Evolutionary conservation across 2,329 filamentous ascomycete genomes (phyloP).

Genomic region (Diaporthe australafricana): DNA sequence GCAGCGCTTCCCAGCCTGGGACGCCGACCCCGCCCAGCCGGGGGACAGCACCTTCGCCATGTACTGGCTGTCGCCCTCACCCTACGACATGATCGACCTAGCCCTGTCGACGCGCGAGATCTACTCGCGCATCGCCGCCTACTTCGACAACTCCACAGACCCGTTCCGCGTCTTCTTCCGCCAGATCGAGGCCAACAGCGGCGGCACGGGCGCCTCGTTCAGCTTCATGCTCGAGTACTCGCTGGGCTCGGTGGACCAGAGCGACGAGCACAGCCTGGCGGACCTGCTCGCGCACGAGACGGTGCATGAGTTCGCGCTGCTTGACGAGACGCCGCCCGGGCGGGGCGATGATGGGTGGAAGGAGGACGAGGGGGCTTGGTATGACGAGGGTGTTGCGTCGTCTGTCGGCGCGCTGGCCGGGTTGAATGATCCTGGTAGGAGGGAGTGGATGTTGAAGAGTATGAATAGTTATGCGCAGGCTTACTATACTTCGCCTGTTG

Average conservation of each 20-base stretch:
- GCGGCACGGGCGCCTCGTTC: slow-evolving; percentile 17
- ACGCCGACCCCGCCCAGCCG: neutral
- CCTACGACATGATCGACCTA: slow-evolving; percentile 25
- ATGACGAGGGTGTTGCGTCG: slow-evolving; percentile 33
- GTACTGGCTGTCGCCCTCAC: slow-evolving; percentile 26
- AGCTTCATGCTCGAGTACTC: slow-evolving; percentile 36
- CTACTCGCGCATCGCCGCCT: slow-evolving; percentile 20
- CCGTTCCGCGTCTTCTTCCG: slow-evolving; percentile 33
- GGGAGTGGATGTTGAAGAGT: slow-evolving; percentile 25
- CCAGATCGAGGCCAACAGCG: slow-evolving; percentile 20
- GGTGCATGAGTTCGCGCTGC: slow-evolving; percentile 35
- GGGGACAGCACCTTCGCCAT: slow-evolving; percentile 14
- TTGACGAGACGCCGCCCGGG: neutral
- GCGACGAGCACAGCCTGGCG: slow-evolving; percentile 5
- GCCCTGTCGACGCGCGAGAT: slow-evolving; percentile 9
- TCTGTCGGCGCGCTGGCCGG: slow-evolving; percentile 34
- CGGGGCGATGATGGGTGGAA: neutral
- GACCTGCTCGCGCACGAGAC: slow-evolving; percentile 37
- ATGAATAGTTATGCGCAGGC: slow-evolving; percentile 36
- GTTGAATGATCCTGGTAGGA: slow-evolving; percentile 15
- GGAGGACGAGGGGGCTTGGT: slow-evolving; percentile 29
- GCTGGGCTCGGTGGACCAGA: neutral
- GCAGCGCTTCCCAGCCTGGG: slow-evolving; percentile 27
- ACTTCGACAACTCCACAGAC: slow-evolving; percentile 20
- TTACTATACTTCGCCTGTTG: slow-evolving; percentile 32